Conservation (phyloP, 306 rosid species). For the Macrotyloma uniflorum region DNA sequence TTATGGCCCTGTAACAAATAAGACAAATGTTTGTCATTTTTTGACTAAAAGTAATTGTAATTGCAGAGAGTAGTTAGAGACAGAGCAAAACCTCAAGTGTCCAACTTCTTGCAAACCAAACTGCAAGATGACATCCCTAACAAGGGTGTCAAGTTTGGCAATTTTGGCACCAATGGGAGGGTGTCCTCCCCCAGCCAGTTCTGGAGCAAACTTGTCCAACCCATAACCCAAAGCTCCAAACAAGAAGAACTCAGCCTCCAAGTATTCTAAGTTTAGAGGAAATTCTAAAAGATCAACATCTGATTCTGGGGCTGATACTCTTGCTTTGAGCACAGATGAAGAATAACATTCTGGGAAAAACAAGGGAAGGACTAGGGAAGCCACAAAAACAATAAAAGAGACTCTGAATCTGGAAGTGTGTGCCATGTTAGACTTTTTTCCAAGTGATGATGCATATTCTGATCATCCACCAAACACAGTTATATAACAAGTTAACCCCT, state of each 20-base stretch:
- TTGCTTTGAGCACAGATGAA: background rate
- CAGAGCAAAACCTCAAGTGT: conserved; percentile 55
- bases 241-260: conserved; percentile 77
- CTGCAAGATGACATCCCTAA: conserved; percentile 51
- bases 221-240: conserved; percentile 63
- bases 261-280: conserved; percentile 68
- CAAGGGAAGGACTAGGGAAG: conserved; percentile 1
- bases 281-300: conserved; percentile 62
- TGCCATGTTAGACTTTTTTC: conserved; percentile 35
- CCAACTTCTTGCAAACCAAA: conserved; percentile 78
- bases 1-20: conserved; percentile 60
- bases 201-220: conserved; percentile 56
- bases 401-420: background rate
- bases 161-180: conserved; percentile 57
- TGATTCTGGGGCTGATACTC: conserved; percentile 3
- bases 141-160: conserved; percentile 44
- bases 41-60: background rate
- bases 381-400: conserved; percentile 28
- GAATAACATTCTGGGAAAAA: conserved; percentile 34
- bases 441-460: background rate
- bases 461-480: background rate
- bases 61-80: background rate
- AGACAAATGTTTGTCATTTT: conserved; percentile 2
- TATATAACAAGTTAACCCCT: background rate
- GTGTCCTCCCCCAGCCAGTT: conserved; percentile 58